phyloP scores from a whole-genome alignment of 768 basidiomycete genomes.

The Suillus decipiens region DNA sequence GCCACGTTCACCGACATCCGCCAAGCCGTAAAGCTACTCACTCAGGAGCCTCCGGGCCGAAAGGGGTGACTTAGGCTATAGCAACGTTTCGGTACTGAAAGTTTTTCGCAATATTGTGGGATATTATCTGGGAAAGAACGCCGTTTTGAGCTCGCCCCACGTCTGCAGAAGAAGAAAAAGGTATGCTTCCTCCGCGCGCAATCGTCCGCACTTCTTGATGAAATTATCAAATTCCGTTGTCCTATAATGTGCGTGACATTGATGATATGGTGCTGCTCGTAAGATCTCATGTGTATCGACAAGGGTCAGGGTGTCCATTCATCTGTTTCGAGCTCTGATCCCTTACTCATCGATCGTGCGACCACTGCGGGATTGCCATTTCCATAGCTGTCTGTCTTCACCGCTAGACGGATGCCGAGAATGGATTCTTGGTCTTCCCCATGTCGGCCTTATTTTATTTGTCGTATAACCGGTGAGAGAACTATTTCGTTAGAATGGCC shows the following conservation, averaged over 20 bases:
- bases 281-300: conserved; percentile 18
- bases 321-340: conserved; percentile 17
- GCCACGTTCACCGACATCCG: conserved; percentile 8
- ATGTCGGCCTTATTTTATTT: conserved; percentile 21
- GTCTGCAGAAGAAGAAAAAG: conserved; percentile 15
- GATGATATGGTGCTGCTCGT: conserved; percentile 22
- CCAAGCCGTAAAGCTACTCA: conserved; percentile 8
- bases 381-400: conserved; percentile 29
- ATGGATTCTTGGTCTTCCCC: conserved; percentile 27
- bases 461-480: conserved; percentile 34
- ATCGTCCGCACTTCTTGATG: conserved; percentile 25
- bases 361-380: conserved; percentile 14
- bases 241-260: conserved; percentile 29
- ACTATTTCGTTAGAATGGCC: conserved; percentile 14
- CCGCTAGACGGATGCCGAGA: conserved; percentile 31
- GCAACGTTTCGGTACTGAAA: conserved; percentile 18
- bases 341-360: conserved; percentile 30
- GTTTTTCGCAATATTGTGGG: conserved; percentile 24
- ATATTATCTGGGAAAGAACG: conserved; percentile 30
- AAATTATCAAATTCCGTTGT: conserved; percentile 30
- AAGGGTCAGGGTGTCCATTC: conserved; percentile 17
- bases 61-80: conserved; percentile 14
- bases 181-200: conserved; percentile 11
- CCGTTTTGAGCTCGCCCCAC: conserved; percentile 30
- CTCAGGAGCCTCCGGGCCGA: conserved; percentile 6